phyloP scores from a whole-genome alignment of 345 rosid species.

The Ricinus communis region DNA sequence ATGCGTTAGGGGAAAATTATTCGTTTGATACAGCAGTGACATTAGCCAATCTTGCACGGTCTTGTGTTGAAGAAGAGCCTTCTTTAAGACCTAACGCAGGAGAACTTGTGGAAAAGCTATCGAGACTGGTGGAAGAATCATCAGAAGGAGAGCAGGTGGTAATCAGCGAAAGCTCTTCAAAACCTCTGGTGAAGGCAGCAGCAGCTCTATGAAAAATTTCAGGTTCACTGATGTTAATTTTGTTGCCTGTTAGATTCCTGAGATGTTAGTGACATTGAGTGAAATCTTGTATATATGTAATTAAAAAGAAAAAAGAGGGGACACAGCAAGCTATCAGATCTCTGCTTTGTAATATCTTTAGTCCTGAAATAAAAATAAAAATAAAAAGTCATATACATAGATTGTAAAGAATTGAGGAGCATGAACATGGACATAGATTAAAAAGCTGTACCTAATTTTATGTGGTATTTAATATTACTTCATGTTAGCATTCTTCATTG shows the following conservation, averaged over 20 bases:
- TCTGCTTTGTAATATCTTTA: neutral
- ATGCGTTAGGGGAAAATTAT: conserved; percentile 71
- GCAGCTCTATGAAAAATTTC: conserved; percentile 15
- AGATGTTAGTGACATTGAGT: neutral
- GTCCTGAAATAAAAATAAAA: too few relatives aligned
- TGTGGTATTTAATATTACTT: too few relatives aligned
- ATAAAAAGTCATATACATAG: too few relatives aligned
- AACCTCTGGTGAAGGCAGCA: conserved; percentile 56
- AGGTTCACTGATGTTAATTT: neutral
- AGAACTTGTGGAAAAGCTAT: conserved; percentile 68
- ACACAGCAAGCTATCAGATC: conserved; percentile 3
- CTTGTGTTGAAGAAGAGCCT: conserved; percentile 69
- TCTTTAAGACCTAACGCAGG: conserved; percentile 65
- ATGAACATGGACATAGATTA: too few relatives aligned
- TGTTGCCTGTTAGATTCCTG: neutral
- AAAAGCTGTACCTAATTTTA: too few relatives aligned
- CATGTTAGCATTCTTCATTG: too few relatives aligned
- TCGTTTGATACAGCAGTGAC: conserved; percentile 60
- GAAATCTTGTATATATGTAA: conserved; percentile 31
- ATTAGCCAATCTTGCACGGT: conserved; percentile 62
- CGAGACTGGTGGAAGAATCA: conserved; percentile 56
- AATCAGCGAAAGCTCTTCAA: conserved; percentile 64
- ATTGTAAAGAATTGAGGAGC: too few relatives aligned
- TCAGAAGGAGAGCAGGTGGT: conserved; percentile 39
- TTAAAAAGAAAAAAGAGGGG: conserved; percentile 18